These are phyloP conservation scores for Hypoxylon fuscum DNA, from an alignment of 495 filamentous ascomycete species.

Conservation along the genomic window DNA sequence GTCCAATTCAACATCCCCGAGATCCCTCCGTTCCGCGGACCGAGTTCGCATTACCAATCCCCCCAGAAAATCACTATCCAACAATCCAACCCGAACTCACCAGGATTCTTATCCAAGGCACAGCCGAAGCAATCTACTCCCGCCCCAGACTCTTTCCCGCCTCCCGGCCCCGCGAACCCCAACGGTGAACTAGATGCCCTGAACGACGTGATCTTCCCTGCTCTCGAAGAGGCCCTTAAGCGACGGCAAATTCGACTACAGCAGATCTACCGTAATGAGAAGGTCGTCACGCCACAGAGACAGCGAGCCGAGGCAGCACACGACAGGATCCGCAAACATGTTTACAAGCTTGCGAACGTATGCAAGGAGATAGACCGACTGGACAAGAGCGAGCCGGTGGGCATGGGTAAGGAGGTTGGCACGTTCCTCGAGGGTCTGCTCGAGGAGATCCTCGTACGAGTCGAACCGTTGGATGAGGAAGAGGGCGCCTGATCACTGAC, in stretches of 20 bases:
- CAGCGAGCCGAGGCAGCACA: conserved; percentile 78
- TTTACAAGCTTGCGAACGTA: conserved; percentile 76
- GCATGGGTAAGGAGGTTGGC: conserved; percentile 88
- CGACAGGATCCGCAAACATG: conserved; percentile 78
- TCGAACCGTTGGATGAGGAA: conserved; percentile 84
- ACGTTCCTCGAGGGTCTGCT: conserved; percentile 90
- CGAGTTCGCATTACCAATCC: conserved; percentile 41
- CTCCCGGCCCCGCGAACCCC: conserved; percentile 54
- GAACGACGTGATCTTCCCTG: conserved; percentile 86
- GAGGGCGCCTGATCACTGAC: conserved; percentile 37
- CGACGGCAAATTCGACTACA: conserved; percentile 76
- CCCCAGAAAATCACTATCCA: conserved; percentile 47
- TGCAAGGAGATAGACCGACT: conserved; percentile 88
- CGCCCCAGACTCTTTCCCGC: conserved; percentile 50
- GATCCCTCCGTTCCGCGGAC: conserved; percentile 63
- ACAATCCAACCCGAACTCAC: conserved; percentile 37
- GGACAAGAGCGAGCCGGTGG: conserved; percentile 83
- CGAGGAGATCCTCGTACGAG: conserved; percentile 92
- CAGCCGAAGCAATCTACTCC: conserved; percentile 36
- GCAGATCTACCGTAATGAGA: conserved; percentile 57
- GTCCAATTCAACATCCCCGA: conserved; percentile 57
- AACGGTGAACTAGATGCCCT: conserved; percentile 68
- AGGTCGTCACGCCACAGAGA: conserved; percentile 58
- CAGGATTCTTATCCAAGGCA: conserved; percentile 39
- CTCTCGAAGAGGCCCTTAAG: conserved; percentile 85